Percentiles rank a stretch among this genome's conserved stretches.
Evolutionary conservation across 371 early-diverging fungal genomes (phyloP).

Genomic region (Actinomortierella wolfii): DNA sequence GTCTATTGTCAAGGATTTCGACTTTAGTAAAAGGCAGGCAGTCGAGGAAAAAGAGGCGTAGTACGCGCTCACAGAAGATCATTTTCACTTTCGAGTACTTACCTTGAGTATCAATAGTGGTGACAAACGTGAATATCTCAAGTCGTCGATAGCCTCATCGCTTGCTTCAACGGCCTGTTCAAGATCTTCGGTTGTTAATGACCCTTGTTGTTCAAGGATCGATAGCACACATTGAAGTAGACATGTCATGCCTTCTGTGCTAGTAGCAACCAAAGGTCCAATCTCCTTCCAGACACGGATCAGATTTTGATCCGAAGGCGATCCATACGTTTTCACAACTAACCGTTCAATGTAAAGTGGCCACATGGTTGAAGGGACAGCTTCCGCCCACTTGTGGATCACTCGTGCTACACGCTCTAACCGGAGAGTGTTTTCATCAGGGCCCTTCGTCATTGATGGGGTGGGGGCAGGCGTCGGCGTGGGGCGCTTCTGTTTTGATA

Average conservation of each 20-base stretch:
- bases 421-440: too few relatives aligned
- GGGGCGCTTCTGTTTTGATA: not conserved
- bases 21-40: not conserved
- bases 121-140: slow-evolving; percentile 15
- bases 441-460: not conserved
- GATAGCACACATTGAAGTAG: not conserved
- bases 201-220: slow-evolving; percentile 21
- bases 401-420: slow-evolving; percentile 11
- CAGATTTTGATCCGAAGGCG: slow-evolving; percentile 10
- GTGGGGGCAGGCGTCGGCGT: not conserved
- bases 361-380: slow-evolving; percentile 12
- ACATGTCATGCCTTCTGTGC: slow-evolving; percentile 7
- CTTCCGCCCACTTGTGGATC: slow-evolving; percentile 11
- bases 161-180: slow-evolving; percentile 20
- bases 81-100: not conserved
- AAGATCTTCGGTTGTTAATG: slow-evolving; percentile 11
- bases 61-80: not conserved
- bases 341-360: slow-evolving; percentile 1
- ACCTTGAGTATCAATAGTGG: slow-evolving; percentile 28
- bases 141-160: slow-evolving; percentile 30
- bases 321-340: slow-evolving; percentile 16
- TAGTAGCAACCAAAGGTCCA: slow-evolving; percentile 10
- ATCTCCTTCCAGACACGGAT: slow-evolving; percentile 19
- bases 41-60: not conserved
- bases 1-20: not conserved